Evolutionary conservation across 2,329 filamentous ascomycete species (phyloP).

Genomic region (Hypoxylon sp.): DNA sequence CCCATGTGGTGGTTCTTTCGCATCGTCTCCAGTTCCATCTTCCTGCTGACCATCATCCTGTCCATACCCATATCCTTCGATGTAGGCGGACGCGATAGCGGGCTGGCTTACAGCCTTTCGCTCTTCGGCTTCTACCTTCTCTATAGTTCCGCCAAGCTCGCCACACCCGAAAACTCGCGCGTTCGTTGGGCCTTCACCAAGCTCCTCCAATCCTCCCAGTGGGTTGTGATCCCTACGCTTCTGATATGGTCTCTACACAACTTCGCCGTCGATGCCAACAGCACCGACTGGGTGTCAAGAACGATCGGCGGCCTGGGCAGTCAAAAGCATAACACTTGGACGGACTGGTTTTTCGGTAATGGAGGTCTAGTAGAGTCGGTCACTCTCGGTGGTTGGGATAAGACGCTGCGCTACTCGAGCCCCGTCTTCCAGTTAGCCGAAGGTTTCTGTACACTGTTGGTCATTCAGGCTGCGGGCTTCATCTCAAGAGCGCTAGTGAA

Average conservation of each 20-base stretch:
- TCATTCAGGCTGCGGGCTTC: slow-evolving; percentile 95
- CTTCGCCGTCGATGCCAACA: slow-evolving; percentile 90
- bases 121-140: slow-evolving; percentile 92
- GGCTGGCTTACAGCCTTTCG: slow-evolving; percentile 91
- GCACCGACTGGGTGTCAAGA: slow-evolving; percentile 83
- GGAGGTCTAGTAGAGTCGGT: slow-evolving; percentile 85
- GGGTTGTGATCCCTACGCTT: slow-evolving; percentile 85
- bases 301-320: slow-evolving; percentile 79
- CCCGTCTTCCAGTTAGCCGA: slow-evolving; percentile 95
- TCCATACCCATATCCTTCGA: slow-evolving; percentile 98
- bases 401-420: slow-evolving; percentile 87
- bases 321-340: slow-evolving; percentile 73
- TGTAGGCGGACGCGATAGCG: slow-evolving; percentile 94
- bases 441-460: slow-evolving; percentile 95
- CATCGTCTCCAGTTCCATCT: slow-evolving; percentile 83
- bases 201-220: slow-evolving; percentile 82
- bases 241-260: slow-evolving; percentile 96
- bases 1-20: slow-evolving; percentile 88
- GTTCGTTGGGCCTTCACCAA: slow-evolving; percentile 80
- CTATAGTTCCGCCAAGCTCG: slow-evolving; percentile 84
- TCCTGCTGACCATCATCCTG: slow-evolving; percentile 92
- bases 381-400: slow-evolving; percentile 90
- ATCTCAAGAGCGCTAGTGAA: slow-evolving; percentile 97
- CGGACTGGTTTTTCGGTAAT: slow-evolving; percentile 90
- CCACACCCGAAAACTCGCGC: slow-evolving; percentile 83